Evolutionary conservation across 192 early-diverging fungal genomes (phyloP).

Genomic region (Backusella psychrophila): DNA sequence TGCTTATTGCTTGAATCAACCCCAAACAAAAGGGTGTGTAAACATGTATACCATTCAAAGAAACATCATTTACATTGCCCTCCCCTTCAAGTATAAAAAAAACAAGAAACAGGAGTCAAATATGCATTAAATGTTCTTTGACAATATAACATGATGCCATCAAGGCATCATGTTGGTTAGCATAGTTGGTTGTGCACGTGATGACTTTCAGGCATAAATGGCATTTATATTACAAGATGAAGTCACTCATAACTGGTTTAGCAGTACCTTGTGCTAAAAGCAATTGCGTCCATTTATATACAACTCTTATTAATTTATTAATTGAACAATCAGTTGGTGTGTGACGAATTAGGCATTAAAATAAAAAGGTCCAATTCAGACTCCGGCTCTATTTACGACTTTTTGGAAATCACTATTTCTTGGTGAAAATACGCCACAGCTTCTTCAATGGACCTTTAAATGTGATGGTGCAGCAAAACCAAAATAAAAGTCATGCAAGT

Average conservation of each 20-base stretch:
- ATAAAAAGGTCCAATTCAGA: neutral
- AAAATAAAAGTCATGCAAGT: neutral
- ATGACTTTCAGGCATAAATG: neutral
- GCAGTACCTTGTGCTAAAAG: neutral
- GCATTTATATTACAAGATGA: neutral
- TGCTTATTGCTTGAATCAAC: neutral
- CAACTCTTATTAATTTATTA: neutral
- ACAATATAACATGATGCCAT: neutral
- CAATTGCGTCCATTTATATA: neutral
- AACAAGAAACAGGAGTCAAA: neutral
- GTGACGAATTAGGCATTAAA: neutral
- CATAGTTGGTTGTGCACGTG: neutral
- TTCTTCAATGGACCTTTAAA: neutral
- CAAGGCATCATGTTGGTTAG: neutral
- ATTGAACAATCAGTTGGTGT: neutral
- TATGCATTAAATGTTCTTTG: neutral
- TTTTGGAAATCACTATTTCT: neutral
- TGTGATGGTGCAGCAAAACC: neutral
- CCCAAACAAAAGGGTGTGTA: neutral
- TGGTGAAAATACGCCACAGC: neutral
- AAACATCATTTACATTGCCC: too few species aligned
- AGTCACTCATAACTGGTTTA: neutral
- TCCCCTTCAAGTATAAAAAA: neutral
- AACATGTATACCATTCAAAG: neutral
- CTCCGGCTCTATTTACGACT: neutral